Evolutionary conservation across 345 rosid species (phyloP).

Genomic region (Alliaria petiolata): DNA sequence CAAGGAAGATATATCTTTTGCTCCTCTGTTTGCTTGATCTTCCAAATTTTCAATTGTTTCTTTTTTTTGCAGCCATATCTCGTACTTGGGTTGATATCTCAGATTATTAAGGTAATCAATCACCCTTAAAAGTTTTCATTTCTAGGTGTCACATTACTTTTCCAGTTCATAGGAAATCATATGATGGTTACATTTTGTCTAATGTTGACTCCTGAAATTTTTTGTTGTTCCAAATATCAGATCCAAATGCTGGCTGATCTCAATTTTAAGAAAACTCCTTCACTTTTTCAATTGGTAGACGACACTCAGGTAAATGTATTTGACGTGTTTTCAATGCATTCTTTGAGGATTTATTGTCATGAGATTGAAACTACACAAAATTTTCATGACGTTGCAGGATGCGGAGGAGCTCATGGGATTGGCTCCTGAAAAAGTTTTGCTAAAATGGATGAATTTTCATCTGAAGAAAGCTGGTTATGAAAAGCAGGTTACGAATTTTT

Average conservation of each 20-base stretch:
- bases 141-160: background rate
- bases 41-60: background rate
- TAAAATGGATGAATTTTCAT: constrained; percentile 99
- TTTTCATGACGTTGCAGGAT: constrained; percentile 49
- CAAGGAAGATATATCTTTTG: background rate
- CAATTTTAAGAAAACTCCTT: constrained; percentile 92
- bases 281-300: constrained; percentile 82
- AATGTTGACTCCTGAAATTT: background rate
- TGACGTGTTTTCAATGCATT: background rate
- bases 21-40: constrained; percentile 5
- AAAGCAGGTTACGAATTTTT: constrained; percentile 90
- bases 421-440: constrained; percentile 89
- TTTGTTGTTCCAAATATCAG: constrained; percentile 44
- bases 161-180: background rate
- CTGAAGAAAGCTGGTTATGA: constrained; percentile 87
- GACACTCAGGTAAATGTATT: constrained; percentile 56
- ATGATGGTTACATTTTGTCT: background rate
- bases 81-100: constrained; percentile 93
- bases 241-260: constrained; percentile 94
- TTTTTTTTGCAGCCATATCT: constrained; percentile 73
- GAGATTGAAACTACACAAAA: constrained; percentile 3
- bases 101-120: constrained; percentile 95
- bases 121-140: constrained; percentile 2
- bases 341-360: background rate
- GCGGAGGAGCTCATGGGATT: constrained; percentile 92